Percentiles rank a stretch among this genome's conserved stretches.
phyloP scores from a whole-genome alignment of 768 basidiomycete genomes.

The Tephrocybe sp. region DNA sequence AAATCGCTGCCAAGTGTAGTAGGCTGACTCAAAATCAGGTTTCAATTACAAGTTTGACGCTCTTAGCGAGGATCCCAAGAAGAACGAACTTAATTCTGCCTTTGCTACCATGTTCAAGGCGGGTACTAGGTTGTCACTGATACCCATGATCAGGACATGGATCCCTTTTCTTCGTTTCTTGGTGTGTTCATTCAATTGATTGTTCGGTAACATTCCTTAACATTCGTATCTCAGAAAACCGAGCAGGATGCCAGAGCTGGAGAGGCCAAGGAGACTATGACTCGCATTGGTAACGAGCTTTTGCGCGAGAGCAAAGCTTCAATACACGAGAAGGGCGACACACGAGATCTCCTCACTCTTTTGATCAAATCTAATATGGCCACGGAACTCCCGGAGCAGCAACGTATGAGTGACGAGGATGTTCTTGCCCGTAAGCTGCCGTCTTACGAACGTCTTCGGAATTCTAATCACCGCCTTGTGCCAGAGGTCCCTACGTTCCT shows the following conservation, averaged over 20 bases:
- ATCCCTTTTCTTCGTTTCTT: constrained; percentile 35
- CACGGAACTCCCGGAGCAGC: constrained; percentile 29
- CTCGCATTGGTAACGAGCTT: constrained; percentile 42
- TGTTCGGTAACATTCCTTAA: constrained; percentile 15
- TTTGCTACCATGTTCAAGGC: constrained; percentile 45
- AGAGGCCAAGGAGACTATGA: constrained; percentile 32
- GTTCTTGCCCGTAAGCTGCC: constrained; percentile 15
- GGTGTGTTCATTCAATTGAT: constrained; percentile 28
- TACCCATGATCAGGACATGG: constrained; percentile 24
- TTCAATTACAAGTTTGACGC: constrained; percentile 29
- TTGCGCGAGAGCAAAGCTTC: constrained; percentile 40
- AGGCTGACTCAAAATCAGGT: constrained; percentile 33
- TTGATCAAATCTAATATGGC: constrained; percentile 53
- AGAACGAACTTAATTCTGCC: constrained; percentile 46
- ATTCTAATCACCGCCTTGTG: neutral
- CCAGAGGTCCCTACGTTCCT: constrained; percentile 51
- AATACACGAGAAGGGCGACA: constrained; percentile 27
- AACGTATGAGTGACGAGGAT: constrained; percentile 19
- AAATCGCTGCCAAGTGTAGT: neutral
- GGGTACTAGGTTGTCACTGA: constrained; percentile 28
- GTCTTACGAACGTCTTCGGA: no score
- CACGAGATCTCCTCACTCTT: constrained; percentile 50
- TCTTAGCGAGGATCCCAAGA: constrained; percentile 20
- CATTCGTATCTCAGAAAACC: constrained; percentile 10
- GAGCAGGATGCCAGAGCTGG: constrained; percentile 13